Conservation (phyloP, 2,329 filamentous ascomycete genomes). For the Penicillium polonicum region DNA sequence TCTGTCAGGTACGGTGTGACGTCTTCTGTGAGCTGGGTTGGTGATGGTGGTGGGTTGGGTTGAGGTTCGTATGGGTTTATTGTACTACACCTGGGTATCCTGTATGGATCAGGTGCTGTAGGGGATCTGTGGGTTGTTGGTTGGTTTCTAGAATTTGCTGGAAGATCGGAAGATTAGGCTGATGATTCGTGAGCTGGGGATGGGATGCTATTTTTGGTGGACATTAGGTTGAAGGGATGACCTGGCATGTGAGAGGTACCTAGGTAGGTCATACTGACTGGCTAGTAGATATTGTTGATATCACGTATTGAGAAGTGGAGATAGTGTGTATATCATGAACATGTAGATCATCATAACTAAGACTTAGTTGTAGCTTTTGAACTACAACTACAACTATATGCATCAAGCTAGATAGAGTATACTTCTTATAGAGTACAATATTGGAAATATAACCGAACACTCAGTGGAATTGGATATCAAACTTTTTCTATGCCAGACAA, state of each 20-base stretch:
- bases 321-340: neutral
- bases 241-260: neutral
- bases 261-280: neutral
- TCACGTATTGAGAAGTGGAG: neutral
- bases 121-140: neutral
- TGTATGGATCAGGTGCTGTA: neutral
- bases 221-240: neutral
- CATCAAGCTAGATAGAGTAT: neutral
- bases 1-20: conserved; percentile 7
- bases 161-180: neutral
- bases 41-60: neutral
- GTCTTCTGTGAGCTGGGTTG: neutral
- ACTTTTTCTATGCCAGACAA: conserved; percentile 2
- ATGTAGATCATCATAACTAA: neutral
- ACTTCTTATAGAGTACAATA: neutral
- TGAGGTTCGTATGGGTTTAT: neutral
- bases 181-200: too few relatives aligned
- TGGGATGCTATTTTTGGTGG: neutral
- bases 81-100: neutral
- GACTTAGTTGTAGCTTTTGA: neutral
- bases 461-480: conserved; percentile 5
- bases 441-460: neutral
- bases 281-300: neutral
- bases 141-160: neutral
- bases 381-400: neutral